phyloP scores from a whole-genome alignment of 2,329 filamentous ascomycete species.

The Arthrocladium fulminans region DNA sequence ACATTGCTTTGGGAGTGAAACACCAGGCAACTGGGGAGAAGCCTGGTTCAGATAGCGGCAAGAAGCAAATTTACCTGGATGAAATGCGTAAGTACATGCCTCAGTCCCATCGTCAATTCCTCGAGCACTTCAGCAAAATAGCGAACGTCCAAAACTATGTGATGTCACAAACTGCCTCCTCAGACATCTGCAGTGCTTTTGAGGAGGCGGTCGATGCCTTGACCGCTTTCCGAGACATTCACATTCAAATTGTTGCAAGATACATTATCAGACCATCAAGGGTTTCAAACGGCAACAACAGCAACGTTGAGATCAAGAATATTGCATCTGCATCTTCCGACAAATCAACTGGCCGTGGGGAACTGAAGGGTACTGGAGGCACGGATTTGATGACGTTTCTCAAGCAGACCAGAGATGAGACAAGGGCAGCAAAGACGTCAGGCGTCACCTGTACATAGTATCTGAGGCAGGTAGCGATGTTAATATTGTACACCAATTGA shows the following conservation, averaged over 20 bases:
- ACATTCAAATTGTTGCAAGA: conserved; percentile 45
- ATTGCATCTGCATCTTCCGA: conserved; percentile 40
- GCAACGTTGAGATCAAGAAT: conserved; percentile 26
- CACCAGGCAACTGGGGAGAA: conserved; percentile 33
- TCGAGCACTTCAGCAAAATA: conserved; percentile 37
- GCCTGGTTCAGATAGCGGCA: neutral
- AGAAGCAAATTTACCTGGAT: conserved; percentile 24
- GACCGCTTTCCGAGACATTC: conserved; percentile 41
- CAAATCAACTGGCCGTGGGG: conserved; percentile 9
- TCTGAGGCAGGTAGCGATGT: neutral
- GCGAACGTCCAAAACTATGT: conserved; percentile 41
- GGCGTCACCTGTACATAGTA: neutral
- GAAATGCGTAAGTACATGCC: conserved; percentile 51
- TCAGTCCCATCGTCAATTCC: conserved; percentile 42
- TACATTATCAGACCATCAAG: conserved; percentile 43
- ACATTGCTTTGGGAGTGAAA: conserved; percentile 44
- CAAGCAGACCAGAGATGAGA: conserved; percentile 45
- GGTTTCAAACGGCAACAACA: conserved; percentile 14
- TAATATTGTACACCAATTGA: too few species aligned
- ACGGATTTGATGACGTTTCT: conserved; percentile 47
- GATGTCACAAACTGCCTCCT: conserved; percentile 27
- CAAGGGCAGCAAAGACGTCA: conserved; percentile 23
- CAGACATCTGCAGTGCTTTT: conserved; percentile 35
- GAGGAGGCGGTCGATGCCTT: conserved; percentile 40
- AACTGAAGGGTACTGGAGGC: conserved; percentile 43